A percentile compares a stretch with the other conserved stretches of the same genome.
phyloP scores from a whole-genome alignment of 345 rosid species.

The Diplotaxis tenuifolia region DNA sequence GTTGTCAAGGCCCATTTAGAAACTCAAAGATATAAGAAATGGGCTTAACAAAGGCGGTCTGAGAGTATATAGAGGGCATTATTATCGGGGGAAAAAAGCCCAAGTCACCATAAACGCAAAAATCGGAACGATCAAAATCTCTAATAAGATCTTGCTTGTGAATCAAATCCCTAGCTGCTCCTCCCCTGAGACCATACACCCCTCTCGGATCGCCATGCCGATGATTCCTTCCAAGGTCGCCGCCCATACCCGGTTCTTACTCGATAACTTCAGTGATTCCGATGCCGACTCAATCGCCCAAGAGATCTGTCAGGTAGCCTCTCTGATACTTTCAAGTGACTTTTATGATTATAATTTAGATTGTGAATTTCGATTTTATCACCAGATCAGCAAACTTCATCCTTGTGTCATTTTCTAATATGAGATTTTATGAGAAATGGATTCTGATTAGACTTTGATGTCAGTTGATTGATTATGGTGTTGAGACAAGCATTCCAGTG shows the following conservation, averaged over 20 bases:
- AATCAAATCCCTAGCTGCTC: not conserved
- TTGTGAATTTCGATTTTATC: not conserved
- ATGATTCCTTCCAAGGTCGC: slow-evolving; percentile 48
- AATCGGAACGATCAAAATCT: not conserved
- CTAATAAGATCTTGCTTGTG: not conserved
- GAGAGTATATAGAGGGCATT: not conserved
- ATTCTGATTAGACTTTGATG: no score
- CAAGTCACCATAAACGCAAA: not conserved
- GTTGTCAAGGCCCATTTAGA: not conserved
- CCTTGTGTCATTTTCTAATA: no score
- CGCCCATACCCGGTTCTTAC: slow-evolving; percentile 66
- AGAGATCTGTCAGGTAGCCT: slow-evolving; percentile 61
- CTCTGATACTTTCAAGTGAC: not conserved
- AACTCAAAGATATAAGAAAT: not conserved
- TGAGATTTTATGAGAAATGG: no score
- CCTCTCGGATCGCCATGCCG: slow-evolving; percentile 45
- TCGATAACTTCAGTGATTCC: slow-evolving; percentile 55
- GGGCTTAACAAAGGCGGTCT: not conserved
- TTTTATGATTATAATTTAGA: no score
- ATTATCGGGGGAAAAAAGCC: not conserved
- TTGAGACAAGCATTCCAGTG: slow-evolving; percentile 55
- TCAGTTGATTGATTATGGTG: slow-evolving; percentile 68
- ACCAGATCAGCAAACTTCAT: not conserved
- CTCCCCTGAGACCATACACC: slow-evolving; percentile 26
- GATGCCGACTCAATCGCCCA: slow-evolving; percentile 54